Conservation (phyloP, 2,329 filamentous ascomycete species). For the Gremmenia infestans region DNA sequence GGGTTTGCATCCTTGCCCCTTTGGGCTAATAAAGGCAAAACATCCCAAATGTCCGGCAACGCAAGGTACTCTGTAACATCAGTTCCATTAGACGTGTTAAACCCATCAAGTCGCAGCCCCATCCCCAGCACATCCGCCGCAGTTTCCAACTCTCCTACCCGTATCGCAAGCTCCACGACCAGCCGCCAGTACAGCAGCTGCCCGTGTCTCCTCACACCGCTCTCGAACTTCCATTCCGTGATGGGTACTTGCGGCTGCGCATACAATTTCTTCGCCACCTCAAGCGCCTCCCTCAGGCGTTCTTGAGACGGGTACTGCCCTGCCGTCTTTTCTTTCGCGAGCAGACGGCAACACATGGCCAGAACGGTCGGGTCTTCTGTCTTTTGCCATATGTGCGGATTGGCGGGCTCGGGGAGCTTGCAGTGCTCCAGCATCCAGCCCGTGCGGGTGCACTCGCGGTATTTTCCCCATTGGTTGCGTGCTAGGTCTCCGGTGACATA, state of each 20-base stretch:
- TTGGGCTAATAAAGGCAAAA: conserved; percentile 11
- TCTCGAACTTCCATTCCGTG: neutral
- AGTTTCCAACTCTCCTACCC: conserved; percentile 7
- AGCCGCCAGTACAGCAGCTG: conserved; percentile 8
- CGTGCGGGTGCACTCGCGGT: conserved; percentile 9
- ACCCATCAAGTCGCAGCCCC: conserved; percentile 10
- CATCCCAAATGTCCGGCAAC: conserved; percentile 15
- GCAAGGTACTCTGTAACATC: conserved; percentile 7
- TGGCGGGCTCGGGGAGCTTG: conserved; percentile 5
- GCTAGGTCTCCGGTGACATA: neutral
- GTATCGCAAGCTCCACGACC: conserved; percentile 10
- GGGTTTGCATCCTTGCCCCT: conserved; percentile 11
- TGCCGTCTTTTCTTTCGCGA: conserved; percentile 6
- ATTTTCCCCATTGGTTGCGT: conserved; percentile 4
- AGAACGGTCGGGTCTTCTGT: conserved; percentile 9
- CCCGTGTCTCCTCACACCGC: neutral
- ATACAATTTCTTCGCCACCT: conserved; percentile 5
- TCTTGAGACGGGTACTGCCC: neutral
- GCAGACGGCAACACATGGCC: conserved; percentile 11
- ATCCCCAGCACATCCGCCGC: conserved; percentile 9
- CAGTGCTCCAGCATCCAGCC: conserved; percentile 14
- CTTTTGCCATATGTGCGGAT: conserved; percentile 11
- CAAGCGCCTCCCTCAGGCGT: neutral
- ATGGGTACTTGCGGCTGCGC: neutral
- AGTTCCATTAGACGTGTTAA: neutral